phyloP scores from a whole-genome alignment of 371 early-diverging fungal genomes.

The Actinomortierella wolfii region DNA sequence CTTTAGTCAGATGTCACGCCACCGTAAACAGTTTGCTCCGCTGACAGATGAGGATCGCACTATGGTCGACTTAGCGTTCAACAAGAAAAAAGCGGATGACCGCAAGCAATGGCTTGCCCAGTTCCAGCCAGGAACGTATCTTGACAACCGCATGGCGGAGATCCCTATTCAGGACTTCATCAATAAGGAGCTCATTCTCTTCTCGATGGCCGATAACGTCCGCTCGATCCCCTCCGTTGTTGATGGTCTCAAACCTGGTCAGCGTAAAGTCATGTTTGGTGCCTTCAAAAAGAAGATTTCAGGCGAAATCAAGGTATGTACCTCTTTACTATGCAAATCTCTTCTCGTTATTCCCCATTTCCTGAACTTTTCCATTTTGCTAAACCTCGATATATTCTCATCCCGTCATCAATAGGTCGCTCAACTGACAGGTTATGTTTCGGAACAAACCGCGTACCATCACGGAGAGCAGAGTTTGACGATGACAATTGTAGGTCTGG shows the following conservation, averaged over 20 bases:
- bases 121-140: constrained; percentile 92
- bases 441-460: constrained; percentile 96
- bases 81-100: constrained; percentile 95
- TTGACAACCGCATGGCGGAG: constrained; percentile 83
- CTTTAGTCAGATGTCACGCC: constrained; percentile 82
- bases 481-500: constrained; percentile 96
- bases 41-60: constrained; percentile 72
- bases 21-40: constrained; percentile 88
- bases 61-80: constrained; percentile 98
- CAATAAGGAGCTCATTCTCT: constrained; percentile 97
- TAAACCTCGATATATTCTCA: too few species aligned
- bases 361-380: not conserved
- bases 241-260: constrained; percentile 99
- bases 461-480: constrained; percentile 96
- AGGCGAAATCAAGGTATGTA: constrained; percentile 87
- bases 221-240: constrained; percentile 98
- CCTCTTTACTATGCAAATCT: not conserved
- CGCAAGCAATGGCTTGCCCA: constrained; percentile 96
- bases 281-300: constrained; percentile 90
- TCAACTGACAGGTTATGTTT: constrained; percentile 95
- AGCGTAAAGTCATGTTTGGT: constrained; percentile 97
- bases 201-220: constrained; percentile 97
- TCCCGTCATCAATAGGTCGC: too few species aligned
- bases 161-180: constrained; percentile 97
- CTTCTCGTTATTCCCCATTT: too few species aligned